phyloP scores from a whole-genome alignment of 2,329 filamentous ascomycete species.

The Colletotrichum navitas region DNA sequence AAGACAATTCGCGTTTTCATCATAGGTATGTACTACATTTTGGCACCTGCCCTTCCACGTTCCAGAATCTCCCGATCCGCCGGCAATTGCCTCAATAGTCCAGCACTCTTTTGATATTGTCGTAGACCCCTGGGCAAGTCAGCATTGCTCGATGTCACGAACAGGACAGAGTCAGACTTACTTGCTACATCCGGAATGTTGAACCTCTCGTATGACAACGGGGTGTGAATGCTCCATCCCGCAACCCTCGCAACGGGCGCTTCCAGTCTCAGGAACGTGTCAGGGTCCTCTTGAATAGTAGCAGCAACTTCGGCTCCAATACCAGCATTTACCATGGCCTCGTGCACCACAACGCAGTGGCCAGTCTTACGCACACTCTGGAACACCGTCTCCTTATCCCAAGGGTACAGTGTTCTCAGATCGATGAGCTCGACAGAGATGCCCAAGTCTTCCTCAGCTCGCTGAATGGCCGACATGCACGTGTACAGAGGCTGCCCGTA shows the following conservation, averaged over 20 bases:
- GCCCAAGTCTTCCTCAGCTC: conserved; percentile 80
- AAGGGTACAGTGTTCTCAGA: conserved; percentile 88
- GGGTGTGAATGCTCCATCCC: conserved; percentile 90
- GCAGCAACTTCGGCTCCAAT: conserved; percentile 91
- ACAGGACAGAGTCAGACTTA: conserved; percentile 63
- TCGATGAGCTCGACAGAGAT: conserved; percentile 89
- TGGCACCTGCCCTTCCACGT: neutral
- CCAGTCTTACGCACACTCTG: conserved; percentile 90
- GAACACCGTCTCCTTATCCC: conserved; percentile 86
- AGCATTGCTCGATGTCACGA: conserved; percentile 42
- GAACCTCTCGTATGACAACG: conserved; percentile 83
- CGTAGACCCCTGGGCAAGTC: conserved; percentile 72
- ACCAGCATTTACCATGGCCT: conserved; percentile 91
- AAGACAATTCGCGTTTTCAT: neutral
- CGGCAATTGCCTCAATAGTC: conserved; percentile 64
- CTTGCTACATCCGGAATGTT: conserved; percentile 88
- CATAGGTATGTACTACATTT: conserved; percentile 23
- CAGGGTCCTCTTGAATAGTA: conserved; percentile 81
- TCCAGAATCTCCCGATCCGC: neutral
- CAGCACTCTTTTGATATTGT: conserved; percentile 75
- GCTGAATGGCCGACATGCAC: conserved; percentile 81
- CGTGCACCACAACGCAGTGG: conserved; percentile 88
- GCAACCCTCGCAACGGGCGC: conserved; percentile 87
- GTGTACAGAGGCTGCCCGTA: conserved; percentile 93
- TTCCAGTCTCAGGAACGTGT: conserved; percentile 85